Base-by-base conservation (phyloP, 306 rosid genomes). In the Inga laurina region DNA sequence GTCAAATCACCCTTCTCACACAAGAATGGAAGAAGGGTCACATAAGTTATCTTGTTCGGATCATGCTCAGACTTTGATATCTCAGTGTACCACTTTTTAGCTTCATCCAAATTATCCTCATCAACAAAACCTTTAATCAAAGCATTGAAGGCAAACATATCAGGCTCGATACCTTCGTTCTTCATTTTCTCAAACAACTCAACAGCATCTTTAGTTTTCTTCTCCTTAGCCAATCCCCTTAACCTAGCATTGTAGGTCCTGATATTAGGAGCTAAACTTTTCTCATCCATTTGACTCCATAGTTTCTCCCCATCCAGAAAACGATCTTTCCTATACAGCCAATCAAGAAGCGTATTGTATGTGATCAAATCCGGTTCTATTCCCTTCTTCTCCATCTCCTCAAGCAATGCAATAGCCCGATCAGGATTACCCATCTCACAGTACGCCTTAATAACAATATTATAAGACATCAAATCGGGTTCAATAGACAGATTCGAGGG, bases 1-100 rank as follows among this genome's bases (percentile, higher is more conserved):
- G 83, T 88, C 82, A 92, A 41, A 74, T 94, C 98, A 35, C 93
- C 94, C 84, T 86, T 87, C 86, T 88, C 84, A 59, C 97, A 91
- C n/a, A 85, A 83, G 82, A 92, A 91, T 0, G 97, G 97, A 81
- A 94, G 35, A 64, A 94, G 83, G 3, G 34, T 82, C 16, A 82
- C 73, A 6, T 77, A 90, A 43, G 97, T 92, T 10, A 24, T 27
- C 80, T 83, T 94, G 65, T 80, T 49, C 0, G 96, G 94, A 7
- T 78, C 82, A 83, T 39, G 34, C 43, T 85, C 90, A 69, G 72
- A 80, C 49, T 88, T 88, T 27, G 21, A 85, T n/a, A 93, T 77
- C 76, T 91, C 89, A 54, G 16, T 41, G 64, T 83, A 94, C 92
- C 94, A 91, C 78, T 80, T 51, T 88, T 84, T 93, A 49, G 91